Evolutionary conservation across 768 basidiomycete genomes (phyloP).

Genomic region (Lactifluus echinatus): DNA sequence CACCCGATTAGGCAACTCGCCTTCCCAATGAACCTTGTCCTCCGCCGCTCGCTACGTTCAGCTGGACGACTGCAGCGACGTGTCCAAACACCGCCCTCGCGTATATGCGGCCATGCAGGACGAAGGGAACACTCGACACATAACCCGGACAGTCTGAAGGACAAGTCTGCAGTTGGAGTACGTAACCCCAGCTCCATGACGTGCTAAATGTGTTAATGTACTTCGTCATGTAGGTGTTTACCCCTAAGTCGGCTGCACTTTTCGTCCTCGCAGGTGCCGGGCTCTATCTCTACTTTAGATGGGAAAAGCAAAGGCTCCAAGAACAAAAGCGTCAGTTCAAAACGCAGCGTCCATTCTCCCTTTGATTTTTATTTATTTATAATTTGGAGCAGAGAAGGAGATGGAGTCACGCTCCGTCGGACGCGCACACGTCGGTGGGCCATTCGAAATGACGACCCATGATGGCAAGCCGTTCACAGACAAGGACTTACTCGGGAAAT

Average conservation of each 20-base stretch:
- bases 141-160: conserved; percentile 3
- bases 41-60: neutral
- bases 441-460: conserved; percentile 69
- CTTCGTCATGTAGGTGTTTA: conserved; percentile 63
- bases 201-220: neutral
- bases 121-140: conserved; percentile 4
- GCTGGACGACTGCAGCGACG: neutral
- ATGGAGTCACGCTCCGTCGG: conserved; percentile 66
- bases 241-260: conserved; percentile 71
- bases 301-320: conserved; percentile 72
- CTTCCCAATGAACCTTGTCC: conserved; percentile 15
- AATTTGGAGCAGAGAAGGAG: conserved; percentile 46
- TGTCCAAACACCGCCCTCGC: neutral
- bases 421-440: conserved; percentile 83
- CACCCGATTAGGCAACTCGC: conserved; percentile 3
- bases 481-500: conserved; percentile 76
- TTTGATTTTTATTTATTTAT: neutral
- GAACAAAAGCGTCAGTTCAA: conserved; percentile 62
- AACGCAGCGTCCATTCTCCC: neutral
- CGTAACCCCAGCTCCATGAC: neutral
- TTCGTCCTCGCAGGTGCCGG: conserved; percentile 80
- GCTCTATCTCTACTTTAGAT: conserved; percentile 80
- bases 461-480: conserved; percentile 68
- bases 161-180: conserved; percentile 19
- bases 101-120: neutral